phyloP scores from a whole-genome alignment of 2,329 filamentous ascomycete genomes.

The Hirsutella rhossiliensis region DNA sequence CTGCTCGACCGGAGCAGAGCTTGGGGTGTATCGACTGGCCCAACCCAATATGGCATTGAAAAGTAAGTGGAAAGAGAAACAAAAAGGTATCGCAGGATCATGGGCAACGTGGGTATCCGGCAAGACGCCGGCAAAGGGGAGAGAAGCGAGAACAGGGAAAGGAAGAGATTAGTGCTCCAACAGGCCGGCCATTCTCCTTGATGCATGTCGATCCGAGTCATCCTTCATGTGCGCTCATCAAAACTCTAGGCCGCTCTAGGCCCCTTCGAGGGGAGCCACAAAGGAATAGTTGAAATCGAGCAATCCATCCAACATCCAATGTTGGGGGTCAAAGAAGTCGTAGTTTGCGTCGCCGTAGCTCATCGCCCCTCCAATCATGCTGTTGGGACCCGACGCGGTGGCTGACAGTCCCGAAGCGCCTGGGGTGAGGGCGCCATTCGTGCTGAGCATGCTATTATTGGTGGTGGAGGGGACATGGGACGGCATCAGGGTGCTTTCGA shows the following conservation, averaged over 20 bases:
- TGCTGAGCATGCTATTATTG: slow-evolving; percentile 27
- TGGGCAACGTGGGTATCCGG: too few species aligned
- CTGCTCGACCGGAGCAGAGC: too few species aligned
- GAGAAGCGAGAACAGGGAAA: too few species aligned
- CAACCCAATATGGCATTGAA: too few species aligned
- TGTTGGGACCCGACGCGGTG: slow-evolving; percentile 25
- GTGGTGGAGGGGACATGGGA: slow-evolving; percentile 26
- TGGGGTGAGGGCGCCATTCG: slow-evolving; percentile 42
- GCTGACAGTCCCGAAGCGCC: slow-evolving; percentile 32
- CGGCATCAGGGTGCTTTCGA: slow-evolving; percentile 46
- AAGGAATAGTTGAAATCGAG: slow-evolving; percentile 67
- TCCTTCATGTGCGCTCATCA: neutral
- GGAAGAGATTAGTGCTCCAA: too few species aligned
- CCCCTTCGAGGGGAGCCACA: slow-evolving; percentile 40
- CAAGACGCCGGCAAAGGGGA: too few species aligned
- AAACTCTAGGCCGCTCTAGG: slow-evolving; percentile 16
- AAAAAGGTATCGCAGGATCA: too few species aligned
- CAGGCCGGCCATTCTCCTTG: too few species aligned
- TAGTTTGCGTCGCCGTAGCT: slow-evolving; percentile 59
- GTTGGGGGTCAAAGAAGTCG: slow-evolving; percentile 84
- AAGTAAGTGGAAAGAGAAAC: too few species aligned
- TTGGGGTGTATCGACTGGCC: too few species aligned
- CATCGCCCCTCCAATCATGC: slow-evolving; percentile 35
- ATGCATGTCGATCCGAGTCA: neutral
- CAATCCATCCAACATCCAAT: slow-evolving; percentile 85